These are phyloP conservation scores for Peronospora tabacina DNA, from an alignment of 352 stramenopile species.

Conservation along the genomic window DNA sequence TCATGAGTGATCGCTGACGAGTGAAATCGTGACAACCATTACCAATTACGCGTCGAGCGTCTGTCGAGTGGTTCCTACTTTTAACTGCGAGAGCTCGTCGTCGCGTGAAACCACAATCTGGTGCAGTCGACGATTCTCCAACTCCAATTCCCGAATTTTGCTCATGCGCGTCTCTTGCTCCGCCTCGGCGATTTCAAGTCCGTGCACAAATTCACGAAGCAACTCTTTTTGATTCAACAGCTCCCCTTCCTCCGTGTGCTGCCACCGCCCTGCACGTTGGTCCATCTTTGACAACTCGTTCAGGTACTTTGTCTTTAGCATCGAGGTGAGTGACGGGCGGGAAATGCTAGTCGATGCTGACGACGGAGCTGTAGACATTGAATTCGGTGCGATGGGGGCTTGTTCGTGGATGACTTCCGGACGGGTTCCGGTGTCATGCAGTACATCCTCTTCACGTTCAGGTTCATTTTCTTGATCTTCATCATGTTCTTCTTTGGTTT, in stretches of 20 bases:
- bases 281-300: slow-evolving; percentile 42
- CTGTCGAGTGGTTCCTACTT: slow-evolving; percentile 5
- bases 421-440: slow-evolving; percentile 6
- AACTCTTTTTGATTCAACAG: slow-evolving; percentile 41
- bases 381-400: slow-evolving; percentile 5
- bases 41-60: neutral
- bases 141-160: slow-evolving; percentile 60
- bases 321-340: slow-evolving; percentile 43
- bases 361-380: slow-evolving; percentile 6
- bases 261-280: slow-evolving; percentile 33
- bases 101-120: slow-evolving; percentile 35
- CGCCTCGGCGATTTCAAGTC: slow-evolving; percentile 59
- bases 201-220: slow-evolving; percentile 61
- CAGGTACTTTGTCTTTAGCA: slow-evolving; percentile 58
- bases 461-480: slow-evolving; percentile 38
- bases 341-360: slow-evolving; percentile 6
- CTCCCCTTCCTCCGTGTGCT: slow-evolving; percentile 26
- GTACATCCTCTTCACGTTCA: slow-evolving; percentile 30
- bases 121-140: slow-evolving; percentile 53
- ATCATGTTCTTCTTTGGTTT: slow-evolving; percentile 31
- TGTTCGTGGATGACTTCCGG: slow-evolving; percentile 12
- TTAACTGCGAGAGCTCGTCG: slow-evolving; percentile 31
- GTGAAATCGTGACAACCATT: neutral
- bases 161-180: slow-evolving; percentile 70
- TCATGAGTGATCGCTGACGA: too few relatives aligned